Percentiles rank a stretch among this genome's conserved stretches.
Evolutionary conservation across 176 grass and related monocot species (phyloP).

Genomic region (Bolboschoenus planiculmis): DNA sequence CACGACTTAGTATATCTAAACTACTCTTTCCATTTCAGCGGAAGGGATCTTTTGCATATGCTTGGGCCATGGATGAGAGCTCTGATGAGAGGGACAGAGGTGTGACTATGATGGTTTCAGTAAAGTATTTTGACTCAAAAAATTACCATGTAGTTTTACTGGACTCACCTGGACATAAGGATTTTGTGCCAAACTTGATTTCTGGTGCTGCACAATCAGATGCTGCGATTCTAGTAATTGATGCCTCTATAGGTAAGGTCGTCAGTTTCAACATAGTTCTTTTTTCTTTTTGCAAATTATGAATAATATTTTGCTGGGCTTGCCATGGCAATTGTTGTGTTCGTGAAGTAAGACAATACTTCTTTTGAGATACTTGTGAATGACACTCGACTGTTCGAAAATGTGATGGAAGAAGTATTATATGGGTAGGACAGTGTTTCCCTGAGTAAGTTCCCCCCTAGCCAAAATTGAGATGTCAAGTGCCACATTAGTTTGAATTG

Average conservation of each 20-base stretch:
- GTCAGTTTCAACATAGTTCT: not conserved
- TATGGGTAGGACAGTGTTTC: not conserved
- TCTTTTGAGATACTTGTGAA: not conserved
- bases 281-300: not conserved
- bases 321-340: not conserved
- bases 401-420: not conserved
- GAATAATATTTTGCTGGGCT: not conserved
- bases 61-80: slow-evolving; percentile 84
- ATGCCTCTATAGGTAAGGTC: slow-evolving; percentile 48
- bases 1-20: not conserved
- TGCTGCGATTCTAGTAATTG: slow-evolving; percentile 76
- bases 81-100: slow-evolving; percentile 69
- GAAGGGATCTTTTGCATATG: slow-evolving; percentile 86
- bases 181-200: slow-evolving; percentile 93
- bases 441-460: not conserved
- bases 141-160: slow-evolving; percentile 67
- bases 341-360: not conserved
- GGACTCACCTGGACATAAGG: slow-evolving; percentile 79
- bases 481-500: not conserved
- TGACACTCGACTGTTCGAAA: not conserved
- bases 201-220: slow-evolving; percentile 78
- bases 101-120: slow-evolving; percentile 72
- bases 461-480: not conserved
- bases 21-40: slow-evolving; percentile 36
- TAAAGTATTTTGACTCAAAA: slow-evolving; percentile 69